Base-by-base conservation (phyloP, 345 rosid species). In the Turritis glabra region DNA sequence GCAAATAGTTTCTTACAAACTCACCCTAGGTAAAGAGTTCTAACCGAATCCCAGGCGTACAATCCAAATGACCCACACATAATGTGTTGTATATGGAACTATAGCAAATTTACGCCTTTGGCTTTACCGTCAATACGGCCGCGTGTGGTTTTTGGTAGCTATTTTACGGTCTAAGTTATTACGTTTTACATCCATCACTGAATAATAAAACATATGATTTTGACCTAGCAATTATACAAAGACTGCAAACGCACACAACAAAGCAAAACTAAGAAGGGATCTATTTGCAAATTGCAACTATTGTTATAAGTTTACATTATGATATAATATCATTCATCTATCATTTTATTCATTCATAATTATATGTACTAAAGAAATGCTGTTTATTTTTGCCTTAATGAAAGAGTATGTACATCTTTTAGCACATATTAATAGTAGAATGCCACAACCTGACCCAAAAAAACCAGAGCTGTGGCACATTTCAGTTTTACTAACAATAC, bases 381-480 rank as follows among this genome's bases (percentile, higher is more conserved):
- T 57, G 17, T 58, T 9, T n/a, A 5, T 30, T 25, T 51, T 14
- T 53, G 19, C 11, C 17, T 3, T 27, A 19, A n/a, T 21, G 19
- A 7, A 37, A 60, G 32, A 38, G 15, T 21, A 26, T 62, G 15
- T 26, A 38, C 46, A 19, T 35, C 27, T 21, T 18, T 35, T 19
- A 12, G 7, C 52, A 38, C 38, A 38, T 63, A 17, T 30, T 65
- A 18, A 11, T 3, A 46, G 13, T 32, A 19, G 23, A 66, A 51
- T 57, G 46, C 56, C 65, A 69, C 74, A 69, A 69, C 19, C 69
- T 38, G 62, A 38, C 62, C 67, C 1, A 56, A 73, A 38, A 69
- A 73, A 23, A 18, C 33, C 54, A 57, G 54, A 67, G 73, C 61
- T 58, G 73, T 75, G 61, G 43, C 78, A 40, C 44, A 58, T 38